phyloP scores from a whole-genome alignment of 352 stramenopile species.

The Pythium apleroticum region DNA sequence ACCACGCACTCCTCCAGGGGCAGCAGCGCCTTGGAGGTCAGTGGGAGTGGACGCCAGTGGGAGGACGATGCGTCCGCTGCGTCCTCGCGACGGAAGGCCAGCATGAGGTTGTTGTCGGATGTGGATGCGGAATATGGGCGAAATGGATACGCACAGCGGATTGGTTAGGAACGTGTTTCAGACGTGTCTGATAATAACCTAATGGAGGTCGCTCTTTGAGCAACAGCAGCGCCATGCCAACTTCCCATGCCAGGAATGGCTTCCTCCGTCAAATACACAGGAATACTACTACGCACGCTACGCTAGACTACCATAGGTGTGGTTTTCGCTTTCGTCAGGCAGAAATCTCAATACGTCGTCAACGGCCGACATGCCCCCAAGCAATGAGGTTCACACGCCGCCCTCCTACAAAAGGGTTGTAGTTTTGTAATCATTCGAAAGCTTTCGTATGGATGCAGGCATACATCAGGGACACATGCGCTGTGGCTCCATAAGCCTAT shows the following conservation, averaged over 20 bases:
- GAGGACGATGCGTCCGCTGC: not conserved
- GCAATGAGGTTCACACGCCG: constrained; percentile 7
- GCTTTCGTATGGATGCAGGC: constrained; percentile 3
- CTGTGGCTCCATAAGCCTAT: too few species aligned
- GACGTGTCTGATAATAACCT: not conserved
- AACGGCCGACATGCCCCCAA: constrained; percentile 13
- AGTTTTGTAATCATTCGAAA: constrained; percentile 44
- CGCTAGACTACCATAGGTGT: not conserved
- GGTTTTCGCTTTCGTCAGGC: constrained; percentile 40
- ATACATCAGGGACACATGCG: not conserved
- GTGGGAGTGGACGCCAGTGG: constrained; percentile 21
- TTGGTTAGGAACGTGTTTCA: not conserved
- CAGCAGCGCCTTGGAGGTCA: constrained; percentile 41
- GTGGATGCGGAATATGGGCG: too few species aligned
- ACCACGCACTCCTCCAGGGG: constrained; percentile 62
- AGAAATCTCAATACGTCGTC: constrained; percentile 45
- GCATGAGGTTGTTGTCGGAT: not conserved
- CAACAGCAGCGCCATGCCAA: too few species aligned
- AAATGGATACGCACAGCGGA: not conserved
- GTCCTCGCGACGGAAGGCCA: not conserved
- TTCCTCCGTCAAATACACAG: too few species aligned
- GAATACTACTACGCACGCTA: not conserved
- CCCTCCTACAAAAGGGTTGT: constrained; percentile 42
- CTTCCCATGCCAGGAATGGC: too few species aligned
- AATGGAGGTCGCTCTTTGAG: too few species aligned